These are phyloP conservation scores for Tarenaya hassleriana DNA, from an alignment of 345 rosid genomes.

Conservation along the genomic window DNA sequence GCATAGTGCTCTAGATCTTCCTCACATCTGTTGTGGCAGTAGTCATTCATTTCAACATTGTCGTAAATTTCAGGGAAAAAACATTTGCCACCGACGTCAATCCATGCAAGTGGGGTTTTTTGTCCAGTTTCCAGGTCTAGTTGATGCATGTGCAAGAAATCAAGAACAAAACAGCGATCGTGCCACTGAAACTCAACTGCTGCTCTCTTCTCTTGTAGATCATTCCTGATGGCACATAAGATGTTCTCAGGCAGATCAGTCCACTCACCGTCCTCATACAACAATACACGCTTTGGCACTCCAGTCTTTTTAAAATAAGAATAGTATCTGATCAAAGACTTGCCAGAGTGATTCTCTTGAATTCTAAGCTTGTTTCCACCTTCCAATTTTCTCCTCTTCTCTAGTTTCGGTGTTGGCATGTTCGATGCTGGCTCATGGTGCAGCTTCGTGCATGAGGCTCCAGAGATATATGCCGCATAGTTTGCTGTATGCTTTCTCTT, in stretches of 20 bases:
- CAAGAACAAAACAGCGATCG: constrained; percentile 48
- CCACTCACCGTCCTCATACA: constrained; percentile 74
- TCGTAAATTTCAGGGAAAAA: constrained; percentile 77
- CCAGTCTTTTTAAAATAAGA: constrained; percentile 63
- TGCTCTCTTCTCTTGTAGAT: constrained; percentile 59
- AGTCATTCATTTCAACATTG: constrained; percentile 29
- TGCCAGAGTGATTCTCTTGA: constrained; percentile 30
- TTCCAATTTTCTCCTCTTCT: constrained; percentile 49
- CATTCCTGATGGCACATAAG: constrained; percentile 38
- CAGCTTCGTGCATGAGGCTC: constrained; percentile 30
- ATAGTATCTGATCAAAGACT: constrained; percentile 54
- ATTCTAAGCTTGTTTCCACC: constrained; percentile 27
- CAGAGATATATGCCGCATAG: constrained; percentile 34
- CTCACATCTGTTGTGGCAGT: too few relatives aligned
- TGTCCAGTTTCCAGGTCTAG: constrained; percentile 60
- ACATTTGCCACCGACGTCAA: constrained; percentile 67
- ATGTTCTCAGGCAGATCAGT: constrained; percentile 49
- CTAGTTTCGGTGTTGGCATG: constrained; percentile 22
- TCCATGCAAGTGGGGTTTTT: constrained; percentile 83
- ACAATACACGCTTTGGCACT: constrained; percentile 63
- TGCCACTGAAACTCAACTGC: constrained; percentile 46
- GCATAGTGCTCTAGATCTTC: constrained; percentile 28
- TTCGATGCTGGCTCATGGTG: constrained; percentile 32
- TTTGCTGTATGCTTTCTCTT: constrained; percentile 48
- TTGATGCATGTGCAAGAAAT: constrained; percentile 75